Conservation (phyloP, 345 rosid species). For the Arabis hirsuta region DNA sequence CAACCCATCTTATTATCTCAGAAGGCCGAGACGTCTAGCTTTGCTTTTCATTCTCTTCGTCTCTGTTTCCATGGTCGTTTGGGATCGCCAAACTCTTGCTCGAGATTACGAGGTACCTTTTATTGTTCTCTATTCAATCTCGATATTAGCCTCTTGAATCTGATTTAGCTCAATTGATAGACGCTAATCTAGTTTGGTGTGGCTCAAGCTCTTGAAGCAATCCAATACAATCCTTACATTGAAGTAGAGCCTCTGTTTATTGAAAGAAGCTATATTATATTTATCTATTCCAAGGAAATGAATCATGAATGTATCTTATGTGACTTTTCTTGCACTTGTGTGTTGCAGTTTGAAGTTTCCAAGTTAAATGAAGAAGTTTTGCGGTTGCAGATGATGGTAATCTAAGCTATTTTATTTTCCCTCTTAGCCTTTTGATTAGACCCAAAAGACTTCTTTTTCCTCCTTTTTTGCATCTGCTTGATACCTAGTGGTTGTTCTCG, state of each 20-base stretch:
- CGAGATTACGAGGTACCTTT: slow-evolving; percentile 64
- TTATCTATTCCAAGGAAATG: neutral
- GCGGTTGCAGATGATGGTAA: slow-evolving; percentile 45
- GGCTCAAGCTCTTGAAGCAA: neutral
- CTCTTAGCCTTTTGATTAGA: slow-evolving; percentile 1
- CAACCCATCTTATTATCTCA: slow-evolving; percentile 73
- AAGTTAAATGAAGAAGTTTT: slow-evolving; percentile 40
- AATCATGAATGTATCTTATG: neutral
- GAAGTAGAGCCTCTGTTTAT: neutral
- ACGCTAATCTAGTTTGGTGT: neutral
- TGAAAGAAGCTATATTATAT: neutral
- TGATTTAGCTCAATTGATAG: neutral
- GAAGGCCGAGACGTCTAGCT: slow-evolving; percentile 73
- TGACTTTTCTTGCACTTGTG: slow-evolving; percentile 5
- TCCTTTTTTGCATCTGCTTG: neutral
- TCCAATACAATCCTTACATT: neutral
- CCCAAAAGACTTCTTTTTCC: neutral
- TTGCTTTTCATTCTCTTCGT: slow-evolving; percentile 70
- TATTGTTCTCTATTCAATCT: neutral
- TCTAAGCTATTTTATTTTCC: slow-evolving; percentile 21
- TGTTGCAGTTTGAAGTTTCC: slow-evolving; percentile 42
- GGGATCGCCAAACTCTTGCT: slow-evolving; percentile 90
- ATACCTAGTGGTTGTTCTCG: neutral
- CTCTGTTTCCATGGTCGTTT: slow-evolving; percentile 57
- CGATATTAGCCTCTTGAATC: neutral